These are phyloP conservation scores for Penicillium arizonense DNA, from an alignment of 495 filamentous ascomycete genomes.

Conservation along the genomic window DNA sequence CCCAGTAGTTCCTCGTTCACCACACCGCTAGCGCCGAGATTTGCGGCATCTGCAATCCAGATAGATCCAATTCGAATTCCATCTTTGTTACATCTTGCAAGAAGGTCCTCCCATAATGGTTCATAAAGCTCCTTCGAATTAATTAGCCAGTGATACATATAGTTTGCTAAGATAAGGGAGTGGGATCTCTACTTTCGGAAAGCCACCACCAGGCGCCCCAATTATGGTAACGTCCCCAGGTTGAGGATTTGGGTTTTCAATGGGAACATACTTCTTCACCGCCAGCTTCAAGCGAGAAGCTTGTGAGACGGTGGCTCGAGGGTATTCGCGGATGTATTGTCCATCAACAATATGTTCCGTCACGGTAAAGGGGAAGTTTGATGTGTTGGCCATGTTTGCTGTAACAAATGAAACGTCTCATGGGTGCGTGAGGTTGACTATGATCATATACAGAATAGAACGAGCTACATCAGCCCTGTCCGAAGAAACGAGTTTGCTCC, in stretches of 20 bases:
- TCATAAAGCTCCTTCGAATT: conserved; percentile 66
- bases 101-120: conserved; percentile 69
- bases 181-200: conserved; percentile 13
- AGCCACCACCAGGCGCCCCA: conserved; percentile 62
- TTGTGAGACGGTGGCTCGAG: conserved; percentile 48
- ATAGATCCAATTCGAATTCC: conserved; percentile 61
- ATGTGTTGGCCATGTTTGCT: background rate
- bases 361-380: conserved; percentile 11
- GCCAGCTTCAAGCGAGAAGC: conserved; percentile 46
- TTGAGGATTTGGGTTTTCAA: conserved; percentile 50
- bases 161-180: background rate
- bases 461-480: no score
- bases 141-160: background rate
- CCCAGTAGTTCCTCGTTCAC: conserved; percentile 64
- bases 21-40: conserved; percentile 65
- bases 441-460: no score
- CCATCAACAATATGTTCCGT: conserved; percentile 52
- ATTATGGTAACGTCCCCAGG: conserved; percentile 68
- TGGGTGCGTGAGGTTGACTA: no score
- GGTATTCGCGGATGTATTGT: conserved; percentile 64
- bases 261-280: conserved; percentile 69
- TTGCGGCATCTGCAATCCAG: conserved; percentile 71
- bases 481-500: no score
- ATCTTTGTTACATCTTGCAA: conserved; percentile 34
- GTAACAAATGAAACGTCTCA: background rate